Percentiles rank a stretch among this genome's conserved stretches.
Conservation (phyloP, 495 filamentous ascomycete species). For the Trichoderma gamsii region DNA sequence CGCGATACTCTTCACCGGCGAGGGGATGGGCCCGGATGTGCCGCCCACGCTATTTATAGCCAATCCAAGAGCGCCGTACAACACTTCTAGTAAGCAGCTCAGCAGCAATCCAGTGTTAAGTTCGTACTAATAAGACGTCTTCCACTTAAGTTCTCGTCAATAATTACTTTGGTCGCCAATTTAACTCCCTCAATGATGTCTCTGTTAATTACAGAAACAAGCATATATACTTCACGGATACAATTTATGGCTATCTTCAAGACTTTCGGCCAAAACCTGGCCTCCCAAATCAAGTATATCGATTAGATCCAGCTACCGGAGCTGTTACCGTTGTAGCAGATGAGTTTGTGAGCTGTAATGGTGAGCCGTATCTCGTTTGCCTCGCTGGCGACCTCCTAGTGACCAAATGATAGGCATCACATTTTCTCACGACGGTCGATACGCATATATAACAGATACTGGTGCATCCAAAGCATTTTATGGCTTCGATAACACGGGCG, state of each 20-base stretch:
- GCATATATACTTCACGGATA: conserved; percentile 60
- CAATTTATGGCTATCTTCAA: conserved; percentile 54
- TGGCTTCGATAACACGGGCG: conserved; percentile 29
- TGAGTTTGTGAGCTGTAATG: conserved; percentile 51
- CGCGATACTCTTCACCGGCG: conserved; percentile 39
- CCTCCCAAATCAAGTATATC: conserved; percentile 52
- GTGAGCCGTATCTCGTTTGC: conserved; percentile 19
- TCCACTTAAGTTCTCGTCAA: conserved; percentile 32
- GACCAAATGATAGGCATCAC: conserved; percentile 36
- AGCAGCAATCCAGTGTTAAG: not conserved
- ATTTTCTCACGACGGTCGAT: conserved; percentile 48
- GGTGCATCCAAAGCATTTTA: conserved; percentile 39
- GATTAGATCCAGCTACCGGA: conserved; percentile 42
- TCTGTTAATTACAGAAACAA: conserved; percentile 46
- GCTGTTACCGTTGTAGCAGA: conserved; percentile 49
- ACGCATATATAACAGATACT: conserved; percentile 53
- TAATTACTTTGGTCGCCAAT: conserved; percentile 52
- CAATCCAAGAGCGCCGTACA: conserved; percentile 44
- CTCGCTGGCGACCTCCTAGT: not conserved
- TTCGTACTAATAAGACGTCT: not conserved
- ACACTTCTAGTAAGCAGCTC: conserved; percentile 36
- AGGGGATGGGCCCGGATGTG: conserved; percentile 41
- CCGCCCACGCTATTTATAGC: conserved; percentile 40
- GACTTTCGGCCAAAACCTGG: conserved; percentile 48
- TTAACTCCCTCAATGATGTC: conserved; percentile 57